phyloP scores from a whole-genome alignment of 495 filamentous ascomycete species.

The Lasiosphaeriaceae sp. region DNA sequence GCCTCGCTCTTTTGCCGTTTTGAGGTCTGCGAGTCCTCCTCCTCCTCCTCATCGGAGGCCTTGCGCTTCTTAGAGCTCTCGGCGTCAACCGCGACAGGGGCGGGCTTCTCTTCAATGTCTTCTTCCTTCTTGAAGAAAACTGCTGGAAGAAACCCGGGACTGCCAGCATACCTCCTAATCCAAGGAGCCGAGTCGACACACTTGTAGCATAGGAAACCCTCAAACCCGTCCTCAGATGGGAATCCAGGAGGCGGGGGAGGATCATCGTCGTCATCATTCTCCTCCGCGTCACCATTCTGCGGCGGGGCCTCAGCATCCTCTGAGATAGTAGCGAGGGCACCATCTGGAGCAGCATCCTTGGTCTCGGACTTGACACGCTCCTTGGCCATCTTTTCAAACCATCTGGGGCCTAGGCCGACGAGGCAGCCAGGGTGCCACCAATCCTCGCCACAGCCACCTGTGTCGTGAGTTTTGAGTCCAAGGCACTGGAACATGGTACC shows the following conservation, averaged over 20 bases:
- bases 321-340: slow-evolving; percentile 34
- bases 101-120: slow-evolving; percentile 4
- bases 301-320: slow-evolving; percentile 30
- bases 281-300: slow-evolving; percentile 18
- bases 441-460: slow-evolving; percentile 92
- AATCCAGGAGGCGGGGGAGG: slow-evolving; percentile 74
- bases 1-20: slow-evolving; percentile 57
- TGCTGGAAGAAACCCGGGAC: slow-evolving; percentile 73
- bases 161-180: slow-evolving; percentile 88
- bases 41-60: slow-evolving; percentile 55
- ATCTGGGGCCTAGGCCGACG: slow-evolving; percentile 66
- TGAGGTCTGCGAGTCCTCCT: slow-evolving; percentile 29
- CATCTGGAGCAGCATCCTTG: slow-evolving; percentile 6
- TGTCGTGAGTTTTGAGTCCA: slow-evolving; percentile 72
- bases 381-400: slow-evolving; percentile 51
- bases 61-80: slow-evolving; percentile 68
- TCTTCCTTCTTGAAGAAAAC: slow-evolving; percentile 42
- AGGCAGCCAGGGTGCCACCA: slow-evolving; percentile 99
- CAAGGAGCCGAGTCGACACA: slow-evolving; percentile 86
- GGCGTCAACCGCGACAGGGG: not conserved
- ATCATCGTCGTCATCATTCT: slow-evolving; percentile 44
- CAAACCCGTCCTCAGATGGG: slow-evolving; percentile 82
- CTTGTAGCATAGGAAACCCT: slow-evolving; percentile 88
- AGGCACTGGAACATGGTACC: slow-evolving; percentile 99
- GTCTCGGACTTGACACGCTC: slow-evolving; percentile 15